phyloP scores from a whole-genome alignment of 208 protist genomes.

The Acanthamoeba healyi region DNA sequence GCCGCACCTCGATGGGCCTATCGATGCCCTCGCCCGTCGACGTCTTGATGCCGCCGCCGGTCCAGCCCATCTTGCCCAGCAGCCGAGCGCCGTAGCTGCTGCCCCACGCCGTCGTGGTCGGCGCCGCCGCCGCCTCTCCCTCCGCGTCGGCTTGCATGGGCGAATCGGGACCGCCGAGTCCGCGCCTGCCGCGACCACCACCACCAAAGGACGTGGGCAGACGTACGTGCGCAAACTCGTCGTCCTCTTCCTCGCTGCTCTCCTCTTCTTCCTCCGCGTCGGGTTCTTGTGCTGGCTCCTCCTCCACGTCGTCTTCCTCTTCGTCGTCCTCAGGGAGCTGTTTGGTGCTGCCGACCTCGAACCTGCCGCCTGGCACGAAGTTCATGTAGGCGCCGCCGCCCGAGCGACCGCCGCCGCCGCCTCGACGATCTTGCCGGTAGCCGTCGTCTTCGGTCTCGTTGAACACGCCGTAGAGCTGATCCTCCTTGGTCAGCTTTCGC shows the following conservation, averaged over 20 bases:
- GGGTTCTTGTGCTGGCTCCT: not conserved
- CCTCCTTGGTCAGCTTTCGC: constrained; percentile 58
- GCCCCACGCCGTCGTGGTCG: constrained; percentile 34
- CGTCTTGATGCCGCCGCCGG: constrained; percentile 62
- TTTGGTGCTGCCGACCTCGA: constrained; percentile 11
- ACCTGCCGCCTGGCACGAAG: constrained; percentile 33
- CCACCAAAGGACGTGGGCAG: constrained; percentile 60
- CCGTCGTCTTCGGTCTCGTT: constrained; percentile 39
- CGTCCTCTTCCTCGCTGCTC: constrained; percentile 29
- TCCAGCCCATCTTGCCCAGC: constrained; percentile 74
- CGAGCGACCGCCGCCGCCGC: not conserved
- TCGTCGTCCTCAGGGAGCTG: not conserved
- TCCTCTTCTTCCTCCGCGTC: not conserved
- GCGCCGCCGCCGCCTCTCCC: not conserved
- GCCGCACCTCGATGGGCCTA: constrained; percentile 54
- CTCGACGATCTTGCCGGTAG: not conserved
- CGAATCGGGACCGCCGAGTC: not conserved
- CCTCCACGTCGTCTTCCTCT: not conserved
- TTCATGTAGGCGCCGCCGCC: not conserved
- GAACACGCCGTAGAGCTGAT: constrained; percentile 67
- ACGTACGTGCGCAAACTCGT: constrained; percentile 32
- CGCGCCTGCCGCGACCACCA: not conserved
- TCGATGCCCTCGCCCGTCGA: constrained; percentile 70
- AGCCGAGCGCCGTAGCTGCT: constrained; percentile 45
- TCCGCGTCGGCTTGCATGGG: not conserved